A percentile compares a stretch with the other conserved stretches of the same genome.
Evolutionary conservation across 352 stramenopile species (phyloP).

Genomic region (Globisporangium echinulatum): DNA sequence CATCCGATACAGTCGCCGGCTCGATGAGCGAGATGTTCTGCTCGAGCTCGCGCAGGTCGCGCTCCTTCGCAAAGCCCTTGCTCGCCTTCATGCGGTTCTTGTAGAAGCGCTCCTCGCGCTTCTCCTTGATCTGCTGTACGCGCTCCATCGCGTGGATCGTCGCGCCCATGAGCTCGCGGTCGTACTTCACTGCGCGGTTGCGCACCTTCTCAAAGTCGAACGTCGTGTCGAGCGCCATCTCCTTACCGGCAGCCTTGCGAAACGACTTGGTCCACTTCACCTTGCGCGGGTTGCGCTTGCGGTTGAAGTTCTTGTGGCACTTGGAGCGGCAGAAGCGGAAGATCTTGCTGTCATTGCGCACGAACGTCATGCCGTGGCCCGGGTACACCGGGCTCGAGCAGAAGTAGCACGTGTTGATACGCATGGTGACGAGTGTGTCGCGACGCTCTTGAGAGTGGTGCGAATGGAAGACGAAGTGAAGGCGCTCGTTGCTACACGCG

Average conservation of each 20-base stretch:
- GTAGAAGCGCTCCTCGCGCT: slow-evolving; percentile 96
- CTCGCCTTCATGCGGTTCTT: slow-evolving; percentile 94
- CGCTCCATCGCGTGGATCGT: slow-evolving; percentile 98
- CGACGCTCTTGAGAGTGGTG: too few species aligned
- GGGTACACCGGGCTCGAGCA: slow-evolving; percentile 99
- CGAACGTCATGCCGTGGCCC: slow-evolving; percentile 98
- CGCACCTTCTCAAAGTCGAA: slow-evolving; percentile 99
- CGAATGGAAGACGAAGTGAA: too few species aligned
- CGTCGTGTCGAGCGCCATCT: slow-evolving; percentile 99
- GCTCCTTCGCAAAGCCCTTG: slow-evolving; percentile 72
- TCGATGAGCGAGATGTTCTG: slow-evolving; percentile 85
- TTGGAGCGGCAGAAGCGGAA: slow-evolving; percentile 99
- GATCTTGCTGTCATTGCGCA: slow-evolving; percentile 99
- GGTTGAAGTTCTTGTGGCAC: slow-evolving; percentile 99
- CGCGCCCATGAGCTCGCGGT: slow-evolving; percentile 97
- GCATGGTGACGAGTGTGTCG: slow-evolving; percentile 55
- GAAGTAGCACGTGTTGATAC: slow-evolving; percentile 99
- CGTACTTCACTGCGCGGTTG: slow-evolving; percentile 99
- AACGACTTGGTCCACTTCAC: slow-evolving; percentile 99
- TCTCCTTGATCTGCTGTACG: slow-evolving; percentile 96
- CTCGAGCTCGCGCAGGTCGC: slow-evolving; percentile 78
- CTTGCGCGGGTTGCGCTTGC: slow-evolving; percentile 99
- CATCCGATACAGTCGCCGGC: slow-evolving; percentile 57
- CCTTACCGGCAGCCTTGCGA: slow-evolving; percentile 96
- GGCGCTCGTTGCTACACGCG: too few species aligned